Base-by-base conservation (phyloP, 306 rosid species). In the Vigna mungo region DNA sequence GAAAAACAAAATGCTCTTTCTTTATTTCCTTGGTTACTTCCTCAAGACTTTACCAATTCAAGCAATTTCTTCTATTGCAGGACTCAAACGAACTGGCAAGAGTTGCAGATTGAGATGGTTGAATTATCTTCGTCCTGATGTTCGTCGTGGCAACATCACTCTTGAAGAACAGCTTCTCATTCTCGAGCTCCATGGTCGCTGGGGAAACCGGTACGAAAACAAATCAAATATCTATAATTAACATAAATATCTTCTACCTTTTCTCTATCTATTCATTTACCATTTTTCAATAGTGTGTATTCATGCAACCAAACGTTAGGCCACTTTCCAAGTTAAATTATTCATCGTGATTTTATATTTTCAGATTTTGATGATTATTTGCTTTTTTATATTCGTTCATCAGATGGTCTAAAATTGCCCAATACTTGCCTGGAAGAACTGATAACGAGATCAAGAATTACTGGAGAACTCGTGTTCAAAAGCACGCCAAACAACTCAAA, bases 341-440 rank as follows among this genome's bases (percentile, higher is more conserved):
- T 37, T 21, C 21, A 15, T 76, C 10, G 48, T 32, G 2, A 2
- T 4, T 78, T 49, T 51, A 17, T 32, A 32, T 32, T 41, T 53
- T 18, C n/a, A 11, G 1, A 56, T 37, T 30, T 77, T 54, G 3
- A 47, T 43, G 1, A 3, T 4, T 0, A 5, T 32, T 44, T 41
- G 13, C 13, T 44, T 11, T 34, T 20, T 37, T 25, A 1, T 58
- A 36, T 9, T 25, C 3, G 53, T 1, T 37, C 4, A 20, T 76
- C 67, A 94, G 98, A 51, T 96, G 99, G 99, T 96, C 99, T 0
- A 96, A 96, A 77, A 96, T 96, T 37, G 99, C 99, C 1, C 99
- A 96, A 11, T 88, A 89, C 49, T 85, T 96, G 68, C 99, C 99
- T 0, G 99, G 99, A 58, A 76, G 99, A 65, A 96, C 99, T 0